A percentile compares a stretch with the other conserved stretches of the same genome.
These are phyloP conservation scores for Capniomyces stellatus DNA, from an alignment of 371 early-diverging fungal species.

Conservation along the genomic window DNA sequence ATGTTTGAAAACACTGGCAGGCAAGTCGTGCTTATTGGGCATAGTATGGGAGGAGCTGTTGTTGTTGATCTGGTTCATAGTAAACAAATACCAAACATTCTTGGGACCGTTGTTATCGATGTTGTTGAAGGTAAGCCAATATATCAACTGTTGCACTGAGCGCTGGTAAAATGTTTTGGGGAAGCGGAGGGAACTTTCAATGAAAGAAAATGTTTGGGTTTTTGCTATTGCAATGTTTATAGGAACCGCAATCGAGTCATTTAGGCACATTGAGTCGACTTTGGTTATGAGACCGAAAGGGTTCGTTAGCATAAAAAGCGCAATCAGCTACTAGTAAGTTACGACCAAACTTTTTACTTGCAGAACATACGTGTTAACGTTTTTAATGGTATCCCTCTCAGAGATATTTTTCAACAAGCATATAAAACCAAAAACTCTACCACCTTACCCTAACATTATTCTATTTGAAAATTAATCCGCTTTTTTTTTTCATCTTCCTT, in stretches of 20 bases:
- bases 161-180: too few relatives aligned
- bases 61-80: conserved; percentile 51
- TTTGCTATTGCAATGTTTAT: too few relatives aligned
- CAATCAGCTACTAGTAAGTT: conserved; percentile 41
- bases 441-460: too few relatives aligned
- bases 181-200: too few relatives aligned
- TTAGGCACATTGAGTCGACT: conserved; percentile 22
- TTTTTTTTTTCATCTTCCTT: conserved; percentile 3
- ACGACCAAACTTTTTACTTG: too few relatives aligned
- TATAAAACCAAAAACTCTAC: too few relatives aligned
- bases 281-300: conserved; percentile 28
- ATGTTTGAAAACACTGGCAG: conserved; percentile 8
- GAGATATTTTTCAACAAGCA: too few relatives aligned
- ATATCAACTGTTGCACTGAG: too few relatives aligned
- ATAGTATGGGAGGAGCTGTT: conserved; percentile 81
- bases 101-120: conserved; percentile 65
- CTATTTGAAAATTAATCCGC: too few relatives aligned
- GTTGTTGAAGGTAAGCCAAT: conserved; percentile 85
- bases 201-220: too few relatives aligned
- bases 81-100: conserved; percentile 29
- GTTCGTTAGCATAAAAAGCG: conserved; percentile 39
- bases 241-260: conserved; percentile 22
- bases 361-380: too few relatives aligned
- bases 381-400: too few relatives aligned
- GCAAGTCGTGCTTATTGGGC: conserved; percentile 10